Conservation (phyloP, 2,329 filamentous ascomycete species). For the Microcyclosporella mali region DNA sequence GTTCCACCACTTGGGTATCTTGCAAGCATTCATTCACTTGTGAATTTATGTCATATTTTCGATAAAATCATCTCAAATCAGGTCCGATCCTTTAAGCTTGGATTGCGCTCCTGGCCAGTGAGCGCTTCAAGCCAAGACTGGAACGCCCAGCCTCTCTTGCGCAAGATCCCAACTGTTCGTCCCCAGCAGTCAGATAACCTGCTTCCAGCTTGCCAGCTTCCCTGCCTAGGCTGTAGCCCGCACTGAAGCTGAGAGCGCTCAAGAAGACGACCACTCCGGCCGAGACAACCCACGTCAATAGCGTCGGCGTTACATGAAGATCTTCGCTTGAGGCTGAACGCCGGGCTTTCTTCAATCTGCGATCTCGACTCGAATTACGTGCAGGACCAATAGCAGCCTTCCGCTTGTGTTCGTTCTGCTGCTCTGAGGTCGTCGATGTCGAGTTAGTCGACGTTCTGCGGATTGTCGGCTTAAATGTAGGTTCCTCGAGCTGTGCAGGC, state of each 20-base stretch:
- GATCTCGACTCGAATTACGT: conserved; percentile 40
- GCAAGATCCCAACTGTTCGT: conserved; percentile 24
- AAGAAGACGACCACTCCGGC: conserved; percentile 60
- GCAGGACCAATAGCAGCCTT: conserved; percentile 33
- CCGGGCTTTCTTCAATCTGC: conserved; percentile 39
- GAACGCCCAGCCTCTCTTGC: conserved; percentile 29
- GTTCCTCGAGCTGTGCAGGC: conserved; percentile 25
- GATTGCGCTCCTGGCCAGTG: conserved; percentile 27
- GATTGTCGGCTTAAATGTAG: conserved; percentile 33
- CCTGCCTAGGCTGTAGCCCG: conserved; percentile 56
- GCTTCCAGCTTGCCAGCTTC: conserved; percentile 35
- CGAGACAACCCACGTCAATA: conserved; percentile 61
- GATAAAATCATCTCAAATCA: no score
- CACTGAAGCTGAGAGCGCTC: conserved; percentile 58
- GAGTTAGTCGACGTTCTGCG: conserved; percentile 27
- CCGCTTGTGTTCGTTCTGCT: conserved; percentile 38
- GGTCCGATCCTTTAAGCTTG: conserved; percentile 19
- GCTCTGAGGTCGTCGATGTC: conserved; percentile 25
- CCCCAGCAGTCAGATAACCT: conserved; percentile 12
- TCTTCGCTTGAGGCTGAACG: conserved; percentile 28
- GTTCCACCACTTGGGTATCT: no score
- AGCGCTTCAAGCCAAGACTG: conserved; percentile 29
- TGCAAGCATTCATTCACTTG: no score
- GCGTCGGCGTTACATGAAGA: conserved; percentile 48
- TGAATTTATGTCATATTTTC: no score